Evolutionary conservation across 176 grass and related monocot species (phyloP).

Genomic region (Lolium perenne): DNA sequence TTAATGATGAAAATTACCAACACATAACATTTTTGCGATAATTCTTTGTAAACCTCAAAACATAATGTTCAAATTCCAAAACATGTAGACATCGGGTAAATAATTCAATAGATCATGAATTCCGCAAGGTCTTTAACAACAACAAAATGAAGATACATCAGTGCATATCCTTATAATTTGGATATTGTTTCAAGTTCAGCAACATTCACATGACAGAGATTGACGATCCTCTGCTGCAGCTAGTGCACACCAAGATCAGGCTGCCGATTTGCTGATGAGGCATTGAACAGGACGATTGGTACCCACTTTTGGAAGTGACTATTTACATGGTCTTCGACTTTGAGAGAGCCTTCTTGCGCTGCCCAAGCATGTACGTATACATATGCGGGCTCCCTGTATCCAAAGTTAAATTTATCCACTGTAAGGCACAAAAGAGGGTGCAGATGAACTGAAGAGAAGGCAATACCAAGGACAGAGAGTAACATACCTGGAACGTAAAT

Average conservation of each 20-base stretch:
- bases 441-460: background rate
- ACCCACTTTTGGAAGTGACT: background rate
- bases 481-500: conserved; percentile 50
- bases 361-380: conserved; percentile 32
- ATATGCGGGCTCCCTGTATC: conserved; percentile 19
- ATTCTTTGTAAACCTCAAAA: background rate
- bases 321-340: background rate
- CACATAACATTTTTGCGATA: background rate
- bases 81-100: background rate
- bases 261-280: background rate
- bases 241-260: background rate
- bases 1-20: background rate
- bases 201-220: background rate
- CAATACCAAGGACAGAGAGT: background rate
- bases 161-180: background rate
- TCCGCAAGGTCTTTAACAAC: background rate
- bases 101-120: background rate
- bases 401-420: background rate
- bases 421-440: background rate
- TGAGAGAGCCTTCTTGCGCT: conserved; percentile 37
- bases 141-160: background rate
- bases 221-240: background rate
- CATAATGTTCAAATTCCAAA: background rate
- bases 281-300: background rate
- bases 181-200: background rate